These are phyloP conservation scores for Heracleum sosnowskyi DNA, from an alignment of 129 eudicot genomes.

Conservation along the genomic window DNA sequence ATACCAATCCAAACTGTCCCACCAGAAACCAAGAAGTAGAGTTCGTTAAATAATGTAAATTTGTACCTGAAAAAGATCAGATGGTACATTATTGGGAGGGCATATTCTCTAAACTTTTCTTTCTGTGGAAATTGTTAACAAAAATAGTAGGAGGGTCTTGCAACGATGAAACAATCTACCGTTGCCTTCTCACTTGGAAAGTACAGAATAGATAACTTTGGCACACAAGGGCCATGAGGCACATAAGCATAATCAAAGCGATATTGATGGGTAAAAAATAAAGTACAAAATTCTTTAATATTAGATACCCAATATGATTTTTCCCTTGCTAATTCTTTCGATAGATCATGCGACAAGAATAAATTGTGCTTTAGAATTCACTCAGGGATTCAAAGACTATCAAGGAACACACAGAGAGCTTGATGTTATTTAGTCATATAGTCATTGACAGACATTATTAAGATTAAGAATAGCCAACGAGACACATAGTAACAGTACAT, in stretches of 20 bases:
- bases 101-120: neutral
- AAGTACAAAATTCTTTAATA: neutral
- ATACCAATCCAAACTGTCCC: slow-evolving; percentile 98
- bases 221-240: neutral
- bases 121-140: neutral
- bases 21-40: slow-evolving; percentile 93
- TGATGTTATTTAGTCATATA: neutral
- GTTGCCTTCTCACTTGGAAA: neutral
- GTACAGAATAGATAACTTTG: neutral
- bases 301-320: neutral
- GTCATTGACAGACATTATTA: neutral
- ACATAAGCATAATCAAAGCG: neutral
- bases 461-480: neutral
- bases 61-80: slow-evolving; percentile 63
- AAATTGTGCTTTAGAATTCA: neutral
- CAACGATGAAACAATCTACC: neutral
- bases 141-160: neutral
- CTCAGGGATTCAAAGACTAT: neutral
- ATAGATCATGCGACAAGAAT: neutral
- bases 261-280: neutral
- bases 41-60: slow-evolving; percentile 90
- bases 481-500: neutral
- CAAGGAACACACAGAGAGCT: neutral
- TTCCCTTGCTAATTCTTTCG: neutral
- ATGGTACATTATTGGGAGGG: neutral